Conservation (phyloP, 495 filamentous ascomycete genomes). For the Penicillium cosmopolitanum region DNA sequence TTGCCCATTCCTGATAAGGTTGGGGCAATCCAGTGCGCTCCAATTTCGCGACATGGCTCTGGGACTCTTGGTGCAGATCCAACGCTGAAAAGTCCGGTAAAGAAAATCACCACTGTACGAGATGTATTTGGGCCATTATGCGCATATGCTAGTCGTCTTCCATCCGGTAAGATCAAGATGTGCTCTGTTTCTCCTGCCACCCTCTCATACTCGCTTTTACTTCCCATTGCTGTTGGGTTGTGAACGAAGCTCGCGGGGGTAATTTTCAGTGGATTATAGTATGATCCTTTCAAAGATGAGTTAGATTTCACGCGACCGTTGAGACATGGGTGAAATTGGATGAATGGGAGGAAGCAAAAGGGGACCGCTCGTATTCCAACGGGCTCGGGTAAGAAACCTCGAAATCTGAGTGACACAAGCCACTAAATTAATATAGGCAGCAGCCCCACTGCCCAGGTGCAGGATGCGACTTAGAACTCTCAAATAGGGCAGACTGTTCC, state of each 20-base stretch:
- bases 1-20: slow-evolving; percentile 10
- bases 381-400: neutral
- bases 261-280: too few species aligned
- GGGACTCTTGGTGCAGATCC: slow-evolving; percentile 5
- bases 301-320: too few species aligned
- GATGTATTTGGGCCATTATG: neutral
- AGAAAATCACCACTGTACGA: slow-evolving; percentile 8
- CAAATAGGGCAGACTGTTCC: too few species aligned
- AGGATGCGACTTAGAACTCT: too few species aligned
- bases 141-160: slow-evolving; percentile 5
- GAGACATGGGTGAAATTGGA: too few species aligned
- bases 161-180: slow-evolving; percentile 4
- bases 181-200: slow-evolving; percentile 7
- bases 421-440: neutral
- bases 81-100: slow-evolving; percentile 8
- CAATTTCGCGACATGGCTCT: slow-evolving; percentile 5
- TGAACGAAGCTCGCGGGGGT: neutral
- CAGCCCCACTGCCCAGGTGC: too few species aligned
- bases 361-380: neutral
- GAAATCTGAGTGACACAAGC: neutral
- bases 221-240: neutral
- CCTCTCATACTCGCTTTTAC: neutral
- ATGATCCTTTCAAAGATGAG: too few species aligned
- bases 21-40: slow-evolving; percentile 8
- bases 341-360: too few species aligned